Evolutionary conservation across 2,329 filamentous ascomycete genomes (phyloP).

Genomic region (Mycogone perniciosa): DNA sequence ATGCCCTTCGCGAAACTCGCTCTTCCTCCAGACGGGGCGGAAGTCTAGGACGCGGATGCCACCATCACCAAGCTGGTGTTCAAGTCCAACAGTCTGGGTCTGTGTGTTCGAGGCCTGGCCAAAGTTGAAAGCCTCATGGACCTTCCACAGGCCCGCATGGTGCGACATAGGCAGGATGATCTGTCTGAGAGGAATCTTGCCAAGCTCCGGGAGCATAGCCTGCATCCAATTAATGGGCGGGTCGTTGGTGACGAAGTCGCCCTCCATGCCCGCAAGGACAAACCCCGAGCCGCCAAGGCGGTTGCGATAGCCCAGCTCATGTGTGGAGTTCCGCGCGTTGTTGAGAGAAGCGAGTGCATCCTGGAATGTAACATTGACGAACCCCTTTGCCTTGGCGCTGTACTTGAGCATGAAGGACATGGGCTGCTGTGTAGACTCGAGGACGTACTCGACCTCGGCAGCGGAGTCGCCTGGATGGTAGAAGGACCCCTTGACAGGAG

Average conservation of each 20-base stretch:
- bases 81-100: constrained; percentile 18
- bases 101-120: constrained; percentile 17
- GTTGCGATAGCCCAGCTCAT: constrained; percentile 15
- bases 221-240: constrained; percentile 26
- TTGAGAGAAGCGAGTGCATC: constrained; percentile 20
- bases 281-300: constrained; percentile 21
- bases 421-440: constrained; percentile 22
- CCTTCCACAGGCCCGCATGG: constrained; percentile 24
- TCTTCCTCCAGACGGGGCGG: constrained; percentile 14
- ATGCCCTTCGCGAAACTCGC: constrained; percentile 18
- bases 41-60: constrained; percentile 27
- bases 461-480: constrained; percentile 16
- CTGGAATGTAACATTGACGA: constrained; percentile 17
- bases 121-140: constrained; percentile 1
- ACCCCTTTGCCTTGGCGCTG: constrained; percentile 3
- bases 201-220: constrained; percentile 19
- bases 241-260: constrained; percentile 23
- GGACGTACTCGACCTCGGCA: constrained; percentile 24
- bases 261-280: constrained; percentile 26
- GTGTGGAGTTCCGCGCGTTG: constrained; percentile 8
- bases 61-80: constrained; percentile 21
- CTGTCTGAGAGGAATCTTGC: constrained; percentile 22
- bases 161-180: constrained; percentile 27
- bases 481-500: neutral
- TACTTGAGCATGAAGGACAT: constrained; percentile 24